A percentile compares a stretch with the other conserved stretches of the same genome.
These are phyloP conservation scores for Butyriboletus loyo DNA, from an alignment of 768 basidiomycete species.

Conservation along the genomic window DNA sequence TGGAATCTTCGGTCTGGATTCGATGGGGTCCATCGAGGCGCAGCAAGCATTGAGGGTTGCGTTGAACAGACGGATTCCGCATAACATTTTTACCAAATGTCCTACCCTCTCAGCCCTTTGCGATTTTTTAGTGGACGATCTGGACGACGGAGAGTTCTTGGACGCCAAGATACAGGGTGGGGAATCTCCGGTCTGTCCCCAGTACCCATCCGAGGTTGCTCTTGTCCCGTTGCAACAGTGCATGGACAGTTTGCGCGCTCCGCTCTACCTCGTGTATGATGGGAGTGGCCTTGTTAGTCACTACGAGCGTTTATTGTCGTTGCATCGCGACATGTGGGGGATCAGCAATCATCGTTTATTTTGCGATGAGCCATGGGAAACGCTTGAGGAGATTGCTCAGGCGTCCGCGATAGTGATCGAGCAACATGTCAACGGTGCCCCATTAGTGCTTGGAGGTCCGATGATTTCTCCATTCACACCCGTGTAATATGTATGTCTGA, in stretches of 20 bases:
- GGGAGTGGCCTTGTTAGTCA: conserved; percentile 62
- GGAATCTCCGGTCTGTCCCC: neutral
- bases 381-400: conserved; percentile 49
- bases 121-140: conserved; percentile 8
- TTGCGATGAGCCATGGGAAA: conserved; percentile 44
- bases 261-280: conserved; percentile 69
- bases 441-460: conserved; percentile 58
- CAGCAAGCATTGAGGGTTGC: conserved; percentile 44
- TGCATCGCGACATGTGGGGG: conserved; percentile 58
- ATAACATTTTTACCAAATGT: conserved; percentile 39
- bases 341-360: conserved; percentile 56
- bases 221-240: conserved; percentile 40
- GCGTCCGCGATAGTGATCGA: conserved; percentile 45
- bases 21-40: conserved; percentile 61
- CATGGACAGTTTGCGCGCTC: conserved; percentile 23
- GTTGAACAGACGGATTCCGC: conserved; percentile 42
- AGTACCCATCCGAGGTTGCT: conserved; percentile 25
- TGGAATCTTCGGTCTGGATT: conserved; percentile 56
- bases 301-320: conserved; percentile 42
- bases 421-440: conserved; percentile 32
- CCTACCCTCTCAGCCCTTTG: conserved; percentile 34
- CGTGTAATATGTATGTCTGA: neutral
- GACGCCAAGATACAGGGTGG: neutral
- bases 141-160: neutral
- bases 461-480: neutral